Evolutionary conservation across 495 filamentous ascomycete genomes (phyloP).

Genomic region (Aspergillus bridgeri): DNA sequence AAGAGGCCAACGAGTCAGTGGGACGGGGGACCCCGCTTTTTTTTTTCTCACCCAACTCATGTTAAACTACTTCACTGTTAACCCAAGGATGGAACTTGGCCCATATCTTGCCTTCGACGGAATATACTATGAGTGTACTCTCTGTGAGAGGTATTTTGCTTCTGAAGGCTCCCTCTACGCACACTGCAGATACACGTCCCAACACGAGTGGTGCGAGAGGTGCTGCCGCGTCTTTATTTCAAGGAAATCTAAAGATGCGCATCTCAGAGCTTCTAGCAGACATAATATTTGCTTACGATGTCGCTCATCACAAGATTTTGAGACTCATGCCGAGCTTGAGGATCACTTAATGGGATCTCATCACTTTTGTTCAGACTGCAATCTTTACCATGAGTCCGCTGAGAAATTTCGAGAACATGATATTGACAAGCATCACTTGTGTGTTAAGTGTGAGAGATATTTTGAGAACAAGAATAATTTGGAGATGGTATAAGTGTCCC

Average conservation of each 20-base stretch:
- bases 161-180: constrained; percentile 12
- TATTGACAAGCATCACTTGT: constrained; percentile 9
- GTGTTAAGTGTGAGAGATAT: constrained; percentile 3
- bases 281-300: constrained; percentile 12
- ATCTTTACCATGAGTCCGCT: constrained; percentile 6
- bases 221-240: constrained; percentile 13
- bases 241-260: constrained; percentile 8
- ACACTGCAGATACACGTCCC: constrained; percentile 14
- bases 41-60: constrained; percentile 2
- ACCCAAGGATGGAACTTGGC: constrained; percentile 14
- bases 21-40: not conserved
- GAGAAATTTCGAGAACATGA: constrained; percentile 9
- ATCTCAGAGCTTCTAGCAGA: constrained; percentile 10
- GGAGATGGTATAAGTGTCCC: constrained; percentile 9
- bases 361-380: constrained; percentile 10
- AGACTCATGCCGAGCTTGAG: constrained; percentile 4
- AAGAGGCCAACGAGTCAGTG: constrained; percentile 1
- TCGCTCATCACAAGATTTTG: constrained; percentile 6
- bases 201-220: constrained; percentile 13
- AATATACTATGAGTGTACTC: constrained; percentile 14
- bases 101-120: constrained; percentile 15
- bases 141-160: constrained; percentile 13
- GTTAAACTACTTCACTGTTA: constrained; percentile 1
- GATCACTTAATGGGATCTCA: constrained; percentile 8
- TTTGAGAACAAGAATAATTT: constrained; percentile 9